Conservation (phyloP, 139 green algal genomes). For the Coccomyxa sp. region DNA sequence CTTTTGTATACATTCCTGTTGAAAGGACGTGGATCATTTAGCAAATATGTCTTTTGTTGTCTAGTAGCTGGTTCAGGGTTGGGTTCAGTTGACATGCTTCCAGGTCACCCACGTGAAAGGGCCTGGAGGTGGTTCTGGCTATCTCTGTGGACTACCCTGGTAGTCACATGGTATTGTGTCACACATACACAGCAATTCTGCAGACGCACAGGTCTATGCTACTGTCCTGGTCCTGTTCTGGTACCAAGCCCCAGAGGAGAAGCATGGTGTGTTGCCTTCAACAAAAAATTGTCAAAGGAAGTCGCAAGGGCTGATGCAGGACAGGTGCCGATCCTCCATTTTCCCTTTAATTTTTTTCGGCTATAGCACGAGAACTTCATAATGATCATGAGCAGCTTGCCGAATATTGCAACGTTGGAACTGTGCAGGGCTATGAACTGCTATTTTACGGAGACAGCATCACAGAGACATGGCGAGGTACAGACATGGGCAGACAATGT, state of each 20-base stretch:
- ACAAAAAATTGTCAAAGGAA: background rate
- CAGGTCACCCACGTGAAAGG: too few relatives aligned
- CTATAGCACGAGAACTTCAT: background rate
- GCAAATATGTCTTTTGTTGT: too few relatives aligned
- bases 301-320: background rate
- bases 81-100: too few relatives aligned
- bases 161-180: background rate
- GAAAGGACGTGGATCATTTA: too few relatives aligned
- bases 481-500: conserved; percentile 10
- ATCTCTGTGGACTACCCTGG: too few relatives aligned
- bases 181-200: background rate
- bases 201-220: background rate
- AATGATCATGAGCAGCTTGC: background rate
- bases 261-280: background rate
- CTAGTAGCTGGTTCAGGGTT: too few relatives aligned
- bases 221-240: background rate
- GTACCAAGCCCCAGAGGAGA: background rate
- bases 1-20: too few relatives aligned
- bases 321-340: background rate
- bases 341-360: background rate
- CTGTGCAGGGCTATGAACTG: background rate
- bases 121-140: too few relatives aligned
- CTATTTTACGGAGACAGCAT: conserved; percentile 33
- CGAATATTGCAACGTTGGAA: background rate
- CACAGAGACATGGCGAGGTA: conserved; percentile 34